These are phyloP conservation scores for Phalaenopsis aphrodite DNA, from an alignment of 106 monocot genomes.

Conservation along the genomic window DNA sequence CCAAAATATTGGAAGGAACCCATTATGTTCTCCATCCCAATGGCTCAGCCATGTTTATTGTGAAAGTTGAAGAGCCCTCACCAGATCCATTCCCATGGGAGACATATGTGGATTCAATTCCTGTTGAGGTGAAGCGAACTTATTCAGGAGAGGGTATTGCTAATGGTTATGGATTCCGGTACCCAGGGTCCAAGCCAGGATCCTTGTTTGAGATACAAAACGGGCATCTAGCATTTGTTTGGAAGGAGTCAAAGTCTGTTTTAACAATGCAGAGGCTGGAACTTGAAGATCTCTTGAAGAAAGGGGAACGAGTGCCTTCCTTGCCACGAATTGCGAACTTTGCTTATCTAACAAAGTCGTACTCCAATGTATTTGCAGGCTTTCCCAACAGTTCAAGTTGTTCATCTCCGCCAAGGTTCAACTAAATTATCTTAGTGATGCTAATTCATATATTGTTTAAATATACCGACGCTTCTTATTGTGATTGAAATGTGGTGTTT, in stretches of 20 bases:
- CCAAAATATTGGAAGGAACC: slow-evolving; percentile 83
- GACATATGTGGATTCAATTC: slow-evolving; percentile 22
- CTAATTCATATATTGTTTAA: neutral
- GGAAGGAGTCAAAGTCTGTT: slow-evolving; percentile 63
- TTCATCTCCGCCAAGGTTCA: slow-evolving; percentile 34
- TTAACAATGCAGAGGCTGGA: slow-evolving; percentile 67
- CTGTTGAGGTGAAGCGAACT: slow-evolving; percentile 35
- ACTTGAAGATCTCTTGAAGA: slow-evolving; percentile 54
- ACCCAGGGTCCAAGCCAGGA: slow-evolving; percentile 79
- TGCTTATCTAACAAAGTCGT: slow-evolving; percentile 70
- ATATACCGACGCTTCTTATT: neutral
- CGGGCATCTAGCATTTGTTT: slow-evolving; percentile 74
- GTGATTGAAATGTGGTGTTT: neutral
- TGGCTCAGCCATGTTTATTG: slow-evolving; percentile 86
- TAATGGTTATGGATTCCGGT: slow-evolving; percentile 79
- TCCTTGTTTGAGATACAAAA: slow-evolving; percentile 60
- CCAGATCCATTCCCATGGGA: slow-evolving; percentile 68
- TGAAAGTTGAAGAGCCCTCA: slow-evolving; percentile 39
- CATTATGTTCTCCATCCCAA: slow-evolving; percentile 92
- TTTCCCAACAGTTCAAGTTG: slow-evolving; percentile 21
- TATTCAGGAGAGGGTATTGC: slow-evolving; percentile 73
- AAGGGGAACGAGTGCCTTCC: slow-evolving; percentile 61
- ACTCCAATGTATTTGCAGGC: slow-evolving; percentile 69
- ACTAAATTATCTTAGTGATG: slow-evolving; percentile 1
- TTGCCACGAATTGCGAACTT: slow-evolving; percentile 65